Evolutionary conservation across 176 grass and related monocot species (phyloP).

Genomic region (Triticum turgidum): DNA sequence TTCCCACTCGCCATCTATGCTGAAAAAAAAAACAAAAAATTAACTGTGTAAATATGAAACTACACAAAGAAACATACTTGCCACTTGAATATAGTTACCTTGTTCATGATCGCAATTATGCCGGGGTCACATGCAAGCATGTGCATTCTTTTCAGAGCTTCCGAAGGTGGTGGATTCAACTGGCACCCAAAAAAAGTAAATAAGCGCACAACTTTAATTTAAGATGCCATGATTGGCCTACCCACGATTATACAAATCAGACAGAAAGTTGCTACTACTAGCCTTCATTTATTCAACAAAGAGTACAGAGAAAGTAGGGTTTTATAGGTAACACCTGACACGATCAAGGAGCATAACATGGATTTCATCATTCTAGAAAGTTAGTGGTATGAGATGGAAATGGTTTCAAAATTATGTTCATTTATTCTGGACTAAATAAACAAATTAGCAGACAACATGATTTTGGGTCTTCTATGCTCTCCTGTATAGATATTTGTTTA

Average conservation of each 20-base stretch:
- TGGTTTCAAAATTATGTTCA: neutral
- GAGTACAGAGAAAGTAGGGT: slow-evolving; percentile 11
- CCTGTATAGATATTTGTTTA: neutral
- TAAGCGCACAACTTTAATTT: neutral
- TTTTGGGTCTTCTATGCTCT: neutral
- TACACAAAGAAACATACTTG: neutral
- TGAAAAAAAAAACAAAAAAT: slow-evolving; percentile 23
- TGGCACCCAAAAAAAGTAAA: slow-evolving; percentile 33
- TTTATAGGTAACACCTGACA: neutral
- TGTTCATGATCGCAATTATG: slow-evolving; percentile 97
- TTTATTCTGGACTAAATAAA: neutral
- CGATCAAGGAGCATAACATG: neutral
- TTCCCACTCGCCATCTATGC: slow-evolving; percentile 90
- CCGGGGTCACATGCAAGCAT: slow-evolving; percentile 97
- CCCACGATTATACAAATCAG: neutral
- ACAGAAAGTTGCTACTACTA: neutral
- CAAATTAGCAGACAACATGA: neutral
- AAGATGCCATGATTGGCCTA: neutral
- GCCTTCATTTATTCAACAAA: neutral
- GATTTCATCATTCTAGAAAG: neutral
- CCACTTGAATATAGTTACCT: slow-evolving; percentile 52
- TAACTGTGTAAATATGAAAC: slow-evolving; percentile 22
- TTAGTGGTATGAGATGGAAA: slow-evolving; percentile 17
- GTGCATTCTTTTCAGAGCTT: slow-evolving; percentile 98
- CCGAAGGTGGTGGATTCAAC: slow-evolving; percentile 79